A percentile compares a stretch with the other conserved stretches of the same genome.
Evolutionary conservation across 139 green algal genomes (phyloP).

Genomic region (Chlorella vulgaris): DNA sequence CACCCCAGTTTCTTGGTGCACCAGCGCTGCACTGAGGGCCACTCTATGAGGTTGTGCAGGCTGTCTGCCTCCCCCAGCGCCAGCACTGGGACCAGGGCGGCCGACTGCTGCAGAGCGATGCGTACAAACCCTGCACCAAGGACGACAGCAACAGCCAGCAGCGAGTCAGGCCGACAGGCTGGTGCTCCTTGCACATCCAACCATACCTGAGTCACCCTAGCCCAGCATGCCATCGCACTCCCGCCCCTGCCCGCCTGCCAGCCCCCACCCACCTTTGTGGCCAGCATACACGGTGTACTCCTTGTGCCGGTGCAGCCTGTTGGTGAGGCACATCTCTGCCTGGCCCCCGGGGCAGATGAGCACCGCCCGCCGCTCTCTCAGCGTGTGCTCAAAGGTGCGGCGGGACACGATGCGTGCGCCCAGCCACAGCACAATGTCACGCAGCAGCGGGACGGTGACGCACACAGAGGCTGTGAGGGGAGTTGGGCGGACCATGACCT

Average conservation of each 20-base stretch:
- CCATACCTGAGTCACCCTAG: neutral
- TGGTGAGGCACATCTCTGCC: conserved; percentile 38
- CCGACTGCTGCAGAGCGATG: conserved; percentile 78
- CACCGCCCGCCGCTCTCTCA: conserved; percentile 69
- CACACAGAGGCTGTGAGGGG: conserved; percentile 68
- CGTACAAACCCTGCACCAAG: conserved; percentile 64
- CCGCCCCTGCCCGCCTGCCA: neutral
- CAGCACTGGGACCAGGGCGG: conserved; percentile 80
- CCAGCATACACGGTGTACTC: conserved; percentile 54
- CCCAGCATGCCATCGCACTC: neutral
- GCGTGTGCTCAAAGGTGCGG: conserved; percentile 65
- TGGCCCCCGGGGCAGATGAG: conserved; percentile 87
- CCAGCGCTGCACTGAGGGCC: conserved; percentile 67
- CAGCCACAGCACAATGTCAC: conserved; percentile 36
- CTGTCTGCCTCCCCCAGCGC: conserved; percentile 75
- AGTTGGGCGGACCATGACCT: conserved; percentile 54
- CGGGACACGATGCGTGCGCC: conserved; percentile 57
- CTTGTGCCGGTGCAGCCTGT: conserved; percentile 29
- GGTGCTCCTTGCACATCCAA: too few relatives aligned
- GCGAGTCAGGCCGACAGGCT: too few relatives aligned
- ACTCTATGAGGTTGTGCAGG: conserved; percentile 64
- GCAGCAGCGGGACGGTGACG: conserved; percentile 49
- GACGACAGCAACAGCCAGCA: neutral
- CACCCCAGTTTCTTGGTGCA: conserved; percentile 85
- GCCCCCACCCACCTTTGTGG: conserved; percentile 45